Percentiles rank a stretch among this genome's conserved stretches.
These are phyloP conservation scores for Gaultheria prostrata DNA, from an alignment of 148 eudicot genomes.

Conservation along the genomic window DNA sequence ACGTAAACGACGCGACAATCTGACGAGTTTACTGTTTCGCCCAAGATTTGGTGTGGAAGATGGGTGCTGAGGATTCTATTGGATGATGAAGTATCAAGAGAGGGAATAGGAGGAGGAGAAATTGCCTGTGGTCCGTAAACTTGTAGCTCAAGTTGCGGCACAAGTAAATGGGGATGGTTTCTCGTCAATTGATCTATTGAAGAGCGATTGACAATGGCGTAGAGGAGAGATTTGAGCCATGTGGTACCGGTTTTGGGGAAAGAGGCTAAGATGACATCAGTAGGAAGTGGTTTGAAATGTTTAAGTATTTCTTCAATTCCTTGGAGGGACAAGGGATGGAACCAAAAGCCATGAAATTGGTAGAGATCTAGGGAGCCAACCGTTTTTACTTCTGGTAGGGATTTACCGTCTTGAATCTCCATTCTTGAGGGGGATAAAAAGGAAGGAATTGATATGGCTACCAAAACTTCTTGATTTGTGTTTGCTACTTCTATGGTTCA, in stretches of 20 bases:
- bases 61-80: conserved; percentile 27
- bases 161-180: not conserved
- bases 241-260: not conserved
- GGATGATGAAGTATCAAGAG: conserved; percentile 8
- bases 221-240: not conserved
- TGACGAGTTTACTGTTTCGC: not conserved
- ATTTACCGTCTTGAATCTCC: too few relatives aligned
- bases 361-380: too few relatives aligned
- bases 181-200: not conserved
- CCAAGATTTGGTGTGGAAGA: conserved; percentile 24
- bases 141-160: not conserved
- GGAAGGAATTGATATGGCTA: too few relatives aligned
- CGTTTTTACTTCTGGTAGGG: too few relatives aligned
- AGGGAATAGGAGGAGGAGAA: not conserved
- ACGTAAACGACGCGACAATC: not conserved
- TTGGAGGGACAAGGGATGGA: too few relatives aligned
- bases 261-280: conserved; percentile 28
- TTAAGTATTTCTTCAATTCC: too few relatives aligned
- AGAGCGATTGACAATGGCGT: not conserved
- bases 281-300: conserved; percentile 7
- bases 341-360: too few relatives aligned
- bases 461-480: too few relatives aligned
- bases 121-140: not conserved
- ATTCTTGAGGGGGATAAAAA: too few relatives aligned
- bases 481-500: too few relatives aligned